Evolutionary conservation across 2,329 filamentous ascomycete species (phyloP).

Genomic region (Phyllosticta citribraziliensis): DNA sequence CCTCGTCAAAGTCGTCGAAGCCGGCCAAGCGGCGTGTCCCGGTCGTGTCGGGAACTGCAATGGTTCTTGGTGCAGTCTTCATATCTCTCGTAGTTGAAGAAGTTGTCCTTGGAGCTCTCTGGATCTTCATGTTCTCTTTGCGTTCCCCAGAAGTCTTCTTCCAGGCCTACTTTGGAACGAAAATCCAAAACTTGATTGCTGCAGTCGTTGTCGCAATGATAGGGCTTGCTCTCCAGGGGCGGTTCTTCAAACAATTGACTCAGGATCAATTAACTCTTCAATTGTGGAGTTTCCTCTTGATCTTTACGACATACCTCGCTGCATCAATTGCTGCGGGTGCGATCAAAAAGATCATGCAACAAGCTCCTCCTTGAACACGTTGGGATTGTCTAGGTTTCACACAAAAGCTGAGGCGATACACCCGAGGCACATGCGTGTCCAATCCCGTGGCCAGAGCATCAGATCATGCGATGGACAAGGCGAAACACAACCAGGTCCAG

Average conservation of each 20-base stretch:
- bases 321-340: constrained; percentile 4
- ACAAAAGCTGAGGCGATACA: not conserved
- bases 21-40: not conserved
- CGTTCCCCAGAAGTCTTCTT: not conserved
- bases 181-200: constrained; percentile 2
- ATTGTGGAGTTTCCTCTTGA: constrained; percentile 7
- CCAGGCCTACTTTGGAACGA: constrained; percentile 6
- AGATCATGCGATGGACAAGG: not conserved
- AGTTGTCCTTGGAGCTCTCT: constrained; percentile 4
- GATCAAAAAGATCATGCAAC: not conserved
- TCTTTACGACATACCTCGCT: constrained; percentile 6
- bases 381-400: not conserved
- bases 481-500: not conserved
- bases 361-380: not conserved
- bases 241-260: not conserved
- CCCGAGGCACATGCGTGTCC: not conserved
- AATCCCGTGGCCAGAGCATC: not conserved
- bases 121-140: not conserved
- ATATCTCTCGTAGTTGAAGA: not conserved
- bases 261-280: not conserved
- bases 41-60: not conserved
- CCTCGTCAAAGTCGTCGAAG: not conserved
- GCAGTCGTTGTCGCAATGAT: not conserved
- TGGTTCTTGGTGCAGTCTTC: not conserved
- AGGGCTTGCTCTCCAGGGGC: not conserved